Conservation (phyloP, 176 grass and related monocot species). For the Carex pumila region DNA sequence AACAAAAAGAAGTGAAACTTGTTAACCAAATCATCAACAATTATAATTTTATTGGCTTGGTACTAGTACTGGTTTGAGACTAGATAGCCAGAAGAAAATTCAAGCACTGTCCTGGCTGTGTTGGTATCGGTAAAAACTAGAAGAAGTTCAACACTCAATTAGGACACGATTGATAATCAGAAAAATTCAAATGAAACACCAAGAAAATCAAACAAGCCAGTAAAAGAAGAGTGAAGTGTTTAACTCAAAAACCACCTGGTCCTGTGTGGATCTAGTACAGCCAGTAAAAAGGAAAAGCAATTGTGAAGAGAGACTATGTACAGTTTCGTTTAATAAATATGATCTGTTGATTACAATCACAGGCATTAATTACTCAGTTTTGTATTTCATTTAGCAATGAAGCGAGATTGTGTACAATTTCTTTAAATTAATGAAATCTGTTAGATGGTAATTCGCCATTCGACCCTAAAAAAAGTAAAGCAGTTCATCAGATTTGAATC, state of each 20-base stretch:
- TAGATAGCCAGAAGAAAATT: not conserved
- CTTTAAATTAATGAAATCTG: not conserved
- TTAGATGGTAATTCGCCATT: not conserved
- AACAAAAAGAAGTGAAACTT: conserved; percentile 1
- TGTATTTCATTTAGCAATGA: not conserved
- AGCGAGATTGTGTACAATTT: not conserved
- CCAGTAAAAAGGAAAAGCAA: not conserved
- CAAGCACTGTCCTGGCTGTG: not conserved
- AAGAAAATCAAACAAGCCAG: not conserved
- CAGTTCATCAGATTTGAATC: not conserved
- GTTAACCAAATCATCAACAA: not conserved
- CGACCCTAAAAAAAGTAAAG: not conserved
- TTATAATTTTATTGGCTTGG: not conserved
- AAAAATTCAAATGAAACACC: not conserved
- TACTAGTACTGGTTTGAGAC: conserved; percentile 2
- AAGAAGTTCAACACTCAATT: not conserved
- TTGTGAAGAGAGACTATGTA: not conserved
- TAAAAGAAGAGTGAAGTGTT: not conserved
- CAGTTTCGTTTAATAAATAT: not conserved
- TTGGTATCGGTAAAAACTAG: not conserved
- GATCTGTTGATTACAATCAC: not conserved
- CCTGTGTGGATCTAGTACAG: not conserved
- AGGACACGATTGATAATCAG: not conserved
- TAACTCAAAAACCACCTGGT: not conserved
- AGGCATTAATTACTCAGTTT: not conserved